These are phyloP conservation scores for Neurospora terricola DNA, from an alignment of 495 filamentous ascomycete species.

Conservation along the genomic window DNA sequence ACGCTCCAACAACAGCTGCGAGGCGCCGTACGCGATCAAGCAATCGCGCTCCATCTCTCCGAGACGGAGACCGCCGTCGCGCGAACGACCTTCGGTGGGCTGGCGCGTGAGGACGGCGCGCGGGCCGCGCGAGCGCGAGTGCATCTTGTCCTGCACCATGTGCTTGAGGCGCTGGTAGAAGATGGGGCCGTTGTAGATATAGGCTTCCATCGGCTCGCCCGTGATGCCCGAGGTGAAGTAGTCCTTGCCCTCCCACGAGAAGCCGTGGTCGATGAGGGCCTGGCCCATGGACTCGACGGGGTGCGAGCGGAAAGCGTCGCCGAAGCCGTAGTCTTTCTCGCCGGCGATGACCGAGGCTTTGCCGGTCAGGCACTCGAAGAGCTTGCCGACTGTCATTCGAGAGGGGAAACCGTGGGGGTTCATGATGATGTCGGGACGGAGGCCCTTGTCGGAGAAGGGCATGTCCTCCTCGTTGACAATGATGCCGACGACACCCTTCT, in stretches of 20 bases:
- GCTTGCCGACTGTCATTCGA: slow-evolving; percentile 98
- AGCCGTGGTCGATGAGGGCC: slow-evolving; percentile 75
- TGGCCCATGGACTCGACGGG: slow-evolving; percentile 85
- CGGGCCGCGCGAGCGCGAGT: slow-evolving; percentile 83
- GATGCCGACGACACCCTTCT: slow-evolving; percentile 95
- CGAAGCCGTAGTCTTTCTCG: slow-evolving; percentile 64
- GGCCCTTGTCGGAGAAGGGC: slow-evolving; percentile 86
- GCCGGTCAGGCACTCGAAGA: slow-evolving; percentile 88
- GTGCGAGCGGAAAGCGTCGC: slow-evolving; percentile 89
- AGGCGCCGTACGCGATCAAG: slow-evolving; percentile 89
- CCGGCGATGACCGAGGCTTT: slow-evolving; percentile 86
- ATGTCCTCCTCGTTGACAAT: slow-evolving; percentile 93
- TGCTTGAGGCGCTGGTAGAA: slow-evolving; percentile 99
- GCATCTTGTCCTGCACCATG: slow-evolving; percentile 99
- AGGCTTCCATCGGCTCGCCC: slow-evolving; percentile 82
- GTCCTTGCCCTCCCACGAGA: slow-evolving; percentile 93
- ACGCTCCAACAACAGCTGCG: slow-evolving; percentile 83
- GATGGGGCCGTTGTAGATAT: slow-evolving; percentile 97
- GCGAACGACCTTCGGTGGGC: slow-evolving; percentile 89
- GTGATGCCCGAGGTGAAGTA: slow-evolving; percentile 93
- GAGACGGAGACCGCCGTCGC: slow-evolving; percentile 83
- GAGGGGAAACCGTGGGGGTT: slow-evolving; percentile 99
- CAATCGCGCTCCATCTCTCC: slow-evolving; percentile 99
- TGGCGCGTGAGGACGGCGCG: slow-evolving; percentile 88
- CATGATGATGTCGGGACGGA: slow-evolving; percentile 98